Base-by-base conservation (phyloP, 352 stramenopile genomes). In the Globisporangium orthogonon region DNA sequence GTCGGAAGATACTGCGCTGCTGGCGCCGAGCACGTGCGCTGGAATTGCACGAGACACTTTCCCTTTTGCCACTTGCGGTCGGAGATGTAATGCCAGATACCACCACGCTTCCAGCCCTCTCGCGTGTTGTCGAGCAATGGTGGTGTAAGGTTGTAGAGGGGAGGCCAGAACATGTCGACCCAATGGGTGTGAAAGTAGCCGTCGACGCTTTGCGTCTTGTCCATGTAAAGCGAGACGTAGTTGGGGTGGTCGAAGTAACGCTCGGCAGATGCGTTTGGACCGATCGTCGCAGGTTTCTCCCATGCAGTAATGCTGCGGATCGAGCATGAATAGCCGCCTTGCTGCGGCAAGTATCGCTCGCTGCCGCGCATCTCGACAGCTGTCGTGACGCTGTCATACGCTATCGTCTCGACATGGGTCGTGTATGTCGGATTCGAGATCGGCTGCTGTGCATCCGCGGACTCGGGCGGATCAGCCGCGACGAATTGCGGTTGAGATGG, bases 151-250 rank as follows among this genome's bases (percentile, higher is more conserved):
- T 50, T 70, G 75, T 98, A 96, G 23, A 96, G 79, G 17, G 92
- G 85, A 37, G 91, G 83, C 86, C 94, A 98, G 37, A 74, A 76
- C 91, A 98, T 98, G 29, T 68, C 69, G 23, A 73, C 61, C 91
- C 92, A 98, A 28, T 87, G 67, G 4, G 91, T 97, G 66, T 97
- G 93, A 46, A 78, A 82, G 18, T 79, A 64, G 29, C 80, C 84
- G 67, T 98, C 90, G 28, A 62, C 68, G 49, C 90, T 90, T 49
- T 81, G 53, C 33, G 69, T 73, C 54, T 67, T 74, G 74, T 98
- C 85, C 96, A 99, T 99, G 68, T 98, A 98, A 14, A 75, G 82
- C 14, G 91, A 98, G 56, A 95, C 98, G 56, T 98, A 99, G 71
- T 99, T 99, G 3, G 96, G 91, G 62, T 98, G 91, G 52, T 97